phyloP scores from a whole-genome alignment of 1,284 basidiomycete genomes.

The Puccinia coronata region DNA sequence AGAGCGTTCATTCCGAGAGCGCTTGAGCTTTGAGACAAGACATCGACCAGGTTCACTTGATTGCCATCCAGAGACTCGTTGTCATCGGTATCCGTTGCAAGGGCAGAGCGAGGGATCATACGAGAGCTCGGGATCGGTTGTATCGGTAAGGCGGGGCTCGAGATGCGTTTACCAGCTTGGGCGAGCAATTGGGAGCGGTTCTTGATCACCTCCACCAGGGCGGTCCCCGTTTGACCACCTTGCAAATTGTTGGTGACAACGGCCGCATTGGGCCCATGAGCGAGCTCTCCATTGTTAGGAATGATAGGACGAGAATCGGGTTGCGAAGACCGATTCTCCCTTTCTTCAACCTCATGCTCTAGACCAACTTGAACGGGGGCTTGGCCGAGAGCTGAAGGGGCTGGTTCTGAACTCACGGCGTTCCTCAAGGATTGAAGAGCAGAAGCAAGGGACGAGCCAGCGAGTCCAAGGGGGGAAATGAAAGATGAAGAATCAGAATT shows the following conservation, averaged over 20 bases:
- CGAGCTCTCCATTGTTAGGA: not conserved
- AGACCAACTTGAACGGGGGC: not conserved
- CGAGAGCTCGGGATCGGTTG: slow-evolving; percentile 25
- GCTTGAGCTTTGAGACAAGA: slow-evolving; percentile 23
- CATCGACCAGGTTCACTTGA: slow-evolving; percentile 22
- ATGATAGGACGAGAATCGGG: not conserved
- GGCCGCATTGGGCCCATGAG: not conserved
- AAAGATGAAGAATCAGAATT: slow-evolving; percentile 13
- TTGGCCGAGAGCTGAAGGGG: not conserved
- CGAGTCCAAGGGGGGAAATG: slow-evolving; percentile 10
- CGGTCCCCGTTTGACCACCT: not conserved
- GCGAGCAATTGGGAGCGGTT: slow-evolving; percentile 17
- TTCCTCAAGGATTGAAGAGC: slow-evolving; percentile 23
- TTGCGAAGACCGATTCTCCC: not conserved
- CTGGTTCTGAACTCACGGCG: not conserved
- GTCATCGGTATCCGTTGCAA: slow-evolving; percentile 37
- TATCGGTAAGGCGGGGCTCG: slow-evolving; percentile 1
- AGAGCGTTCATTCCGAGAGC: not conserved
- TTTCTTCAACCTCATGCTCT: slow-evolving; percentile 10
- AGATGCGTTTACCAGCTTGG: slow-evolving; percentile 13
- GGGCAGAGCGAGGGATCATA: slow-evolving; percentile 34
- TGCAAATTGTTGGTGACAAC: not conserved
- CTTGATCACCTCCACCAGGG: slow-evolving; percentile 32
- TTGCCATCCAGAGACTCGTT: slow-evolving; percentile 36
- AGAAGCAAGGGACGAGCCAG: slow-evolving; percentile 1